Percentiles rank a stretch among this genome's conserved stretches.
phyloP scores from a whole-genome alignment of 2,329 filamentous ascomycete genomes.

The Tolypocladium nubicola region DNA sequence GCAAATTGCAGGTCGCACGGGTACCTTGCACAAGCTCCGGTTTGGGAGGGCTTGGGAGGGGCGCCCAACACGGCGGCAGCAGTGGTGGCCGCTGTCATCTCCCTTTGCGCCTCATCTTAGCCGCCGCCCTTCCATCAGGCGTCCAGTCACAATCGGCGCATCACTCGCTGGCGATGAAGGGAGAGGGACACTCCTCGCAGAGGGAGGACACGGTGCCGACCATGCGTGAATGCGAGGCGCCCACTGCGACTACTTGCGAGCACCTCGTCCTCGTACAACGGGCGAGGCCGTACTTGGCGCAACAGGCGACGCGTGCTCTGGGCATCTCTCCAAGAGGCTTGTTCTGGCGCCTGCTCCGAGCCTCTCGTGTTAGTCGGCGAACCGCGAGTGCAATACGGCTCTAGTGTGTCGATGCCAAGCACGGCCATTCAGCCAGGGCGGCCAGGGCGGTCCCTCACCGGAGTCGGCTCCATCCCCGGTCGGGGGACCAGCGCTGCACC shows the following conservation, averaged over 20 bases:
- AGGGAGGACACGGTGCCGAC: not conserved
- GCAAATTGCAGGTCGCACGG: constrained; percentile 2
- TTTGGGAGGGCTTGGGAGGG: too few species aligned
- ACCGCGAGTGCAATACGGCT: too few species aligned
- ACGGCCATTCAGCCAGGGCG: too few species aligned
- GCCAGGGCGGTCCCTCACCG: too few species aligned
- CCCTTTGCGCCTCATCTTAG: not conserved
- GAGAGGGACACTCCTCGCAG: not conserved
- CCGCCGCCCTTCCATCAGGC: not conserved
- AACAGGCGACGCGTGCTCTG: too few species aligned
- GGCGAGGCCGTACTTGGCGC: too few species aligned
- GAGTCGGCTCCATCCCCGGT: not conserved
- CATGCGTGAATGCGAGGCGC: not conserved
- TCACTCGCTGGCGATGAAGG: not conserved
- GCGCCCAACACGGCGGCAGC: not conserved
- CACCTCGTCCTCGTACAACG: too few species aligned
- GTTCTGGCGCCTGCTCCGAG: too few species aligned
- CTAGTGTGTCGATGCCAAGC: too few species aligned
- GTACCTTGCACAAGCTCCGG: constrained; percentile 11
- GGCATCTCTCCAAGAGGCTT: too few species aligned
- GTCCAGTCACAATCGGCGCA: not conserved
- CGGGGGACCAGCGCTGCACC: not conserved
- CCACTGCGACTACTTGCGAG: too few species aligned
- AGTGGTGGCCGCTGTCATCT: not conserved
- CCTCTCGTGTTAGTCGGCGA: too few species aligned